Conservation (phyloP, 1,139 yeast species). For the Candida neerlandica region DNA sequence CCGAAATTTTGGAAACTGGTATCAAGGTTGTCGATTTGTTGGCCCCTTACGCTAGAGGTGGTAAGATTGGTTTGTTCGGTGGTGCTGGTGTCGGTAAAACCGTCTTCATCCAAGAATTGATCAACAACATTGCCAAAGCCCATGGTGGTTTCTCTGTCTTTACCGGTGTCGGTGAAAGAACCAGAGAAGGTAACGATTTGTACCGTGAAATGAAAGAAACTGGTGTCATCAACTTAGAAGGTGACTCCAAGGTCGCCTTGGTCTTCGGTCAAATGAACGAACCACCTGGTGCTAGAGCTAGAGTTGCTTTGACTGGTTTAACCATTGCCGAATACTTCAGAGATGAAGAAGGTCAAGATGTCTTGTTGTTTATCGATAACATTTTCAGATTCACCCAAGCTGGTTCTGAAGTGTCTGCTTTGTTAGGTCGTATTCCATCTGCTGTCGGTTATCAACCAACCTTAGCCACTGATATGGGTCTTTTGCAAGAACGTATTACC, state of each 20-base stretch:
- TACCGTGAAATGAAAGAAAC: conserved; percentile 99
- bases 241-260: conserved; percentile 99
- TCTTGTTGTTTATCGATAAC: conserved; percentile 98
- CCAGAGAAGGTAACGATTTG: conserved; percentile 99
- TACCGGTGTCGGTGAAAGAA: conserved; percentile 99
- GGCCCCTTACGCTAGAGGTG: conserved; percentile 99
- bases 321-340: conserved; percentile 99
- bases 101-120: conserved; percentile 98
- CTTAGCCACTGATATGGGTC: conserved; percentile 99
- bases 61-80: conserved; percentile 99
- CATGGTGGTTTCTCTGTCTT: conserved; percentile 99
- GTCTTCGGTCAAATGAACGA: conserved; percentile 99
- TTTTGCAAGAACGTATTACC: conserved; percentile 99
- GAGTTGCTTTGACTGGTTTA: conserved; percentile 99
- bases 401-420: conserved; percentile 99
- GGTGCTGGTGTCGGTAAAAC: conserved; percentile 99
- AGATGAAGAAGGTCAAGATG: conserved; percentile 99
- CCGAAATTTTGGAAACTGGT: conserved; percentile 99
- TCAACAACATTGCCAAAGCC: conserved; percentile 99
- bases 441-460: conserved; percentile 99
- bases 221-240: conserved; percentile 99
- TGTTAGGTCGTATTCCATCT: conserved; percentile 99
- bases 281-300: conserved; percentile 99
- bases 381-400: conserved; percentile 99
- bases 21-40: conserved; percentile 98